phyloP scores from a whole-genome alignment of 2,329 filamentous ascomycete genomes.

The Arthrobotrys entomopaga region DNA sequence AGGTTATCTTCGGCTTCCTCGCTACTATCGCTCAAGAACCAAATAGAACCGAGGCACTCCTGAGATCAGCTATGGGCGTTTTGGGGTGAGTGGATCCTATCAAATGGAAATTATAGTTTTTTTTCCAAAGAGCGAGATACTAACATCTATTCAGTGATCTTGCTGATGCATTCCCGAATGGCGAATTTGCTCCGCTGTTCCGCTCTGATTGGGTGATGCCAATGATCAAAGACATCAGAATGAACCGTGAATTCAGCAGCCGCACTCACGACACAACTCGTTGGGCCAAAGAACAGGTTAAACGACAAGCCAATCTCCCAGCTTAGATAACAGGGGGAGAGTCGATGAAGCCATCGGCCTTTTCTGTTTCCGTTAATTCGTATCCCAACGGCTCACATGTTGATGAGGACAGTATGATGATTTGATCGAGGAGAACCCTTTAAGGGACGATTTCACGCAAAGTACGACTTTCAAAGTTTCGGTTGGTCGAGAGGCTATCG shows the following conservation, averaged over 20 bases:
- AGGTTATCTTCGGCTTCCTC: constrained; percentile 86
- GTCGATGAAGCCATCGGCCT: constrained; percentile 17
- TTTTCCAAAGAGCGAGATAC: too few species aligned
- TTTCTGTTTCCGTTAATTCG: constrained; percentile 1
- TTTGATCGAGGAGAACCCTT: constrained; percentile 33
- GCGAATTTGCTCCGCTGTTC: constrained; percentile 85
- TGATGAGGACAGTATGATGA: constrained; percentile 30
- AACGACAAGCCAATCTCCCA: constrained; percentile 74
- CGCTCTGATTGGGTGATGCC: constrained; percentile 87
- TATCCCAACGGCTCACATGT: background rate
- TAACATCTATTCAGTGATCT: constrained; percentile 75
- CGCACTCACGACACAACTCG: constrained; percentile 94
- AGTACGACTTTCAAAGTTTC: constrained; percentile 30
- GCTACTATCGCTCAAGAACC: constrained; percentile 80
- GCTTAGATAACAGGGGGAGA: constrained; percentile 32
- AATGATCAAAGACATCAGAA: constrained; percentile 91
- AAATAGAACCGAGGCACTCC: constrained; percentile 89
- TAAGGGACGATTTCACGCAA: background rate
- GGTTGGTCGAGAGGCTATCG: constrained; percentile 17
- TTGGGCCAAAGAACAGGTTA: constrained; percentile 97
- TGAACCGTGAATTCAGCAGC: constrained; percentile 82
- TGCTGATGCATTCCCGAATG: constrained; percentile 90
- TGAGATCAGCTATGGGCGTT: constrained; percentile 96
- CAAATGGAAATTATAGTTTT: too few species aligned
- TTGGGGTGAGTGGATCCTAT: constrained; percentile 75